Percentiles rank a stretch among this genome's conserved stretches.
These are phyloP conservation scores for Musa balbisiana DNA, from an alignment of 202 grass and related monocot genomes.

Conservation along the genomic window DNA sequence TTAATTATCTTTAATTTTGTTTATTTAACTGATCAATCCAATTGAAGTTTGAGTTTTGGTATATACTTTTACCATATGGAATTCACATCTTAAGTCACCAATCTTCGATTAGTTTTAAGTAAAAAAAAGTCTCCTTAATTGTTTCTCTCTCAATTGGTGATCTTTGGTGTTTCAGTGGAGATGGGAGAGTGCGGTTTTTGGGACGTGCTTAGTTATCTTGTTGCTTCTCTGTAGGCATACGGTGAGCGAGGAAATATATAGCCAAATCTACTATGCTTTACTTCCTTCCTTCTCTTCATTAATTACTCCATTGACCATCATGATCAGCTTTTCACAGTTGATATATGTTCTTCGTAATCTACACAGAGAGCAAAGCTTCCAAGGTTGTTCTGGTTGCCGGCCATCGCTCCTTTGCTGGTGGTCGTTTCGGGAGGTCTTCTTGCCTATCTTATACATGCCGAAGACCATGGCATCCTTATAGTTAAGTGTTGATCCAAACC, in stretches of 20 bases:
- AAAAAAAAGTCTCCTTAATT: neutral
- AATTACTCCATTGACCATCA: constrained; percentile 7
- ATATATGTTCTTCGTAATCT: neutral
- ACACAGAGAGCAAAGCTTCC: constrained; percentile 63
- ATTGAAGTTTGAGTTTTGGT: no score
- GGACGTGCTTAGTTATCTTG: constrained; percentile 65
- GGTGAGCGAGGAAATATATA: constrained; percentile 40
- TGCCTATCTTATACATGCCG: constrained; percentile 65
- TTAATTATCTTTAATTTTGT: no score
- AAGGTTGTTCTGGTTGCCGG: constrained; percentile 83
- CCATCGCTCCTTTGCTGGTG: constrained; percentile 67
- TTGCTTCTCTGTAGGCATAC: constrained; percentile 50
- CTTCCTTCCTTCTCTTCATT: neutral
- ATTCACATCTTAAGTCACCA: neutral
- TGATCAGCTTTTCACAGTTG: neutral
- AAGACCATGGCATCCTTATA: constrained; percentile 80
- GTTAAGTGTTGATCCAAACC: constrained; percentile 24
- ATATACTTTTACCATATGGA: no score
- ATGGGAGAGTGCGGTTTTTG: constrained; percentile 78
- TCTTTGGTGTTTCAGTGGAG: constrained; percentile 46
- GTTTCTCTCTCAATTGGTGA: neutral
- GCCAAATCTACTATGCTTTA: neutral
- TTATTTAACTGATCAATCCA: no score
- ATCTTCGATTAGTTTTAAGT: neutral
- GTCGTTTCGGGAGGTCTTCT: constrained; percentile 67